Base-by-base conservation (phyloP, 73 alveolate species). In the Symbiodinium pilosum region DNA sequence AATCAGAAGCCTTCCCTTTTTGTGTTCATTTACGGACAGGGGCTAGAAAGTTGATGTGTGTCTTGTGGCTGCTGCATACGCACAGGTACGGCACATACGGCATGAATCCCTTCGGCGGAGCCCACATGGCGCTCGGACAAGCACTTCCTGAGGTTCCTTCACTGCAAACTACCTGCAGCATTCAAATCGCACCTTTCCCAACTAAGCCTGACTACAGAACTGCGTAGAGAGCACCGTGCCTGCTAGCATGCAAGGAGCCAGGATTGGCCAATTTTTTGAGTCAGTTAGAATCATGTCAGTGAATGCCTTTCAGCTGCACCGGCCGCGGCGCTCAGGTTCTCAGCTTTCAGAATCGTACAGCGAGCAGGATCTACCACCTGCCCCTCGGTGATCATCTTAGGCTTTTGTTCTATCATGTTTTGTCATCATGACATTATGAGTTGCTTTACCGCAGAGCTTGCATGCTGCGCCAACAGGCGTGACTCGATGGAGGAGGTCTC, bases 301-400 rank as follows among this genome's bases (percentile, higher is more conserved):
- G n/a, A n/a, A n/a, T n/a, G n/a, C n/a, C n/a, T n/a, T n/a, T n/a
- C n/a, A n/a, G n/a, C n/a, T n/a, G n/a, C n/a, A n/a, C n/a, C n/a
- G n/a, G n/a, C n/a, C n/a, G n/a, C n/a, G n/a, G n/a, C n/a, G n/a
- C n/a, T n/a, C 32, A 64, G 81, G 81, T 24, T 18, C 39, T 64
- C 39, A 64, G 81, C 38, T 64, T 64, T n/a, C 12, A 38, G 39
- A 64, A 64, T 38, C 81, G 81, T 38, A 64, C 81, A n/a, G 81
- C 81, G 39, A 64, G 81, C 81, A 20, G 81, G 81, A 64, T 64
- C 18, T 64, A 64, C 81, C 81, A 64, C 18, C 81, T 64, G 81
- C 12, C 39, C 81, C 81, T 64, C 30, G 81, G 73, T 24, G 81
- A 18, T n/a, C 30, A 0, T 3, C 38, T 26, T n/a, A 5, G 41